Base-by-base conservation (phyloP, 1,284 basidiomycete genomes). In the Marasmius tenuissimus region DNA sequence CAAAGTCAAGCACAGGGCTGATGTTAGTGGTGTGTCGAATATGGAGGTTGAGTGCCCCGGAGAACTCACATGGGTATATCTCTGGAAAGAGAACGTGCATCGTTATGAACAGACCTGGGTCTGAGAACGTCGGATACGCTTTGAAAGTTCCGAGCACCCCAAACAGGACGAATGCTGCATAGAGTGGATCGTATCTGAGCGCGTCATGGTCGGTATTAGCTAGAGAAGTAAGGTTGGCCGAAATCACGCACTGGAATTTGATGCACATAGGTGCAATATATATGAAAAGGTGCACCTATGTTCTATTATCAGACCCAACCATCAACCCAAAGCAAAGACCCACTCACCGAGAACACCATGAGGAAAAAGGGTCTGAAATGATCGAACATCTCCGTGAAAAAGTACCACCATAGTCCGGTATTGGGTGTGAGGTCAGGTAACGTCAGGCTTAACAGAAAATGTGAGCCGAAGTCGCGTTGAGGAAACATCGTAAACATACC, bases 381-480 rank as follows among this genome's bases (percentile, higher is more conserved):
- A 71, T 98, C 96, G 69, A 99, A 99, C 91, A 98, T 98, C 74
- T 99, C 96, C 12, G 96, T 98, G 77, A 98, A 98, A 78, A 98
- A 98, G 77, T 99, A 99, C 97, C 97, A 99, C 90, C 94, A 96
- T 42, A 98, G 78, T 3, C 97, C 97, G 8, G 94, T 87, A 69
- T 97, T 98, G 0, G 97, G 97, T 5, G 94, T 94, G 59, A 98
- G 76, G 72, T 97, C 95, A 3, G 91, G 89, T 7, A 96, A 85
- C 4, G 81, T 85, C 22, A 92, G 68, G 48, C 91, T 93, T 49
- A 38, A 55, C 40, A 62, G 59, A 61, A 49, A 53, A 57, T 9
- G 57, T 39, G 8, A 57, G 57, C 18, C 16, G 12, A 22, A 59
- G 14, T 40, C 22, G 51, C 33, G 20, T 53, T 49, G 37, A 14